Evolutionary conservation across 192 early-diverging fungal species (phyloP).

Genomic region (Dissophora globulifera): DNA sequence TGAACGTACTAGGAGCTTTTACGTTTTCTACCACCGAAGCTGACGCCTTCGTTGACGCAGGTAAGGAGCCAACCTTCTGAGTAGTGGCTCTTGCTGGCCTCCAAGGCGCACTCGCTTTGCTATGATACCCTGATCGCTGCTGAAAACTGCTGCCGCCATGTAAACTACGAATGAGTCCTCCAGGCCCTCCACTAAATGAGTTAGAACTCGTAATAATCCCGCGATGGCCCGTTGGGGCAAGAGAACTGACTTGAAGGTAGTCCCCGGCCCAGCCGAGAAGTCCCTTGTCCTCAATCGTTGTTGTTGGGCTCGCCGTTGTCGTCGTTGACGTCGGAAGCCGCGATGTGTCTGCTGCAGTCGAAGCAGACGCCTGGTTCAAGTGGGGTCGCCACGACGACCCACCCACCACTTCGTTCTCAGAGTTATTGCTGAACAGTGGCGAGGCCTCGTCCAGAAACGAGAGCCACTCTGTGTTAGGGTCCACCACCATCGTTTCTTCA

Average conservation of each 20-base stretch:
- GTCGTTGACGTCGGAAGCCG: too few relatives aligned
- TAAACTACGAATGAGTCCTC: constrained; percentile 15
- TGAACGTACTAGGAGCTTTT: too few relatives aligned
- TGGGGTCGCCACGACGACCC: too few relatives aligned
- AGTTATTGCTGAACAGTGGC: constrained; percentile 15
- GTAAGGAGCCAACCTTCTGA: too few relatives aligned
- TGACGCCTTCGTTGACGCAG: too few relatives aligned
- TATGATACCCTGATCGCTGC: constrained; percentile 20
- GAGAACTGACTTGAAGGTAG: constrained; percentile 8
- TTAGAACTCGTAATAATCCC: constrained; percentile 5
- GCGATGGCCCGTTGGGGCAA: constrained; percentile 22
- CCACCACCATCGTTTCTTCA: too few relatives aligned
- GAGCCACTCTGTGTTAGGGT: constrained; percentile 27
- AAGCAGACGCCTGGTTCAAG: too few relatives aligned
- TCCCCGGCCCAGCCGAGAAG: constrained; percentile 10
- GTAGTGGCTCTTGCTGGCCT: not conserved
- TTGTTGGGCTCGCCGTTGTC: not conserved
- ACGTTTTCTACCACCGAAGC: too few relatives aligned
- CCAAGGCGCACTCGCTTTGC: constrained; percentile 1
- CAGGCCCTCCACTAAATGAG: not conserved
- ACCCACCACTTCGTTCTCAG: too few relatives aligned
- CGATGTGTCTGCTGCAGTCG: too few relatives aligned
- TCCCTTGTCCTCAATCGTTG: not conserved
- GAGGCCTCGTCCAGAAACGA: constrained; percentile 36
- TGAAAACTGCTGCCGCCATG: constrained; percentile 24